Conservation (phyloP, 805 yeast species). For the Kockiozyma suomiensis region DNA sequence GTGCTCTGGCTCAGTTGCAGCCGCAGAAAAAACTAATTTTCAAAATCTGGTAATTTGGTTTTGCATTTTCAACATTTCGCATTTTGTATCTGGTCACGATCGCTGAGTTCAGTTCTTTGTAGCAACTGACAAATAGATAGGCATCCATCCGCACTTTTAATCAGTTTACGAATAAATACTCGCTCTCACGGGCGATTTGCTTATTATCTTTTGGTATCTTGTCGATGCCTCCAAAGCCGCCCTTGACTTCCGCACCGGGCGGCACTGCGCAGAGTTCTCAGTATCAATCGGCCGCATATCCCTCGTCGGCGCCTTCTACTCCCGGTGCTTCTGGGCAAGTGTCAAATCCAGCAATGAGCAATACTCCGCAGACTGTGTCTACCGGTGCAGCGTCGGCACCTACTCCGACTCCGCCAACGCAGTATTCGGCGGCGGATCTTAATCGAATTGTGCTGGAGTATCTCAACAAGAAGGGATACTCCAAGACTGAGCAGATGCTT, state of each 20-base stretch:
- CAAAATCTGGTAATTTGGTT: background rate
- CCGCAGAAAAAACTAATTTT: background rate
- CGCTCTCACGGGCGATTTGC: too few species aligned
- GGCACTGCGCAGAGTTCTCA: conserved; percentile 1
- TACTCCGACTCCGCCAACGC: background rate
- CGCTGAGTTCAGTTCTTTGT: too few species aligned
- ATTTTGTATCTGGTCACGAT: background rate
- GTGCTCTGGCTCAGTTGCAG: conserved; percentile 5
- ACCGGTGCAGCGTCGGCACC: conserved; percentile 5
- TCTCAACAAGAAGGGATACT: conserved; percentile 89
- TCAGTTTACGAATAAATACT: too few species aligned
- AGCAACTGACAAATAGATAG: too few species aligned
- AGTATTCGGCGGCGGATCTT: conserved; percentile 74
- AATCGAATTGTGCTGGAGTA: conserved; percentile 92
- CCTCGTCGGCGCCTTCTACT: conserved; percentile 3
- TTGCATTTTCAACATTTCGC: background rate
- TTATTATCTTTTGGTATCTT: too few species aligned
- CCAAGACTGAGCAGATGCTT: conserved; percentile 89
- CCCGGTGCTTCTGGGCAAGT: background rate
- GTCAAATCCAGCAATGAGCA: background rate
- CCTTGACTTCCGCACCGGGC: conserved; percentile 18
- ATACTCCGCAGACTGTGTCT: background rate
- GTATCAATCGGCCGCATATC: background rate
- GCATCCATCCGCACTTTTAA: too few species aligned
- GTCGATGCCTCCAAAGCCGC: conserved; percentile 27